Conservation (phyloP, 495 filamentous ascomycete genomes). For the Penicillium ucsense region DNA sequence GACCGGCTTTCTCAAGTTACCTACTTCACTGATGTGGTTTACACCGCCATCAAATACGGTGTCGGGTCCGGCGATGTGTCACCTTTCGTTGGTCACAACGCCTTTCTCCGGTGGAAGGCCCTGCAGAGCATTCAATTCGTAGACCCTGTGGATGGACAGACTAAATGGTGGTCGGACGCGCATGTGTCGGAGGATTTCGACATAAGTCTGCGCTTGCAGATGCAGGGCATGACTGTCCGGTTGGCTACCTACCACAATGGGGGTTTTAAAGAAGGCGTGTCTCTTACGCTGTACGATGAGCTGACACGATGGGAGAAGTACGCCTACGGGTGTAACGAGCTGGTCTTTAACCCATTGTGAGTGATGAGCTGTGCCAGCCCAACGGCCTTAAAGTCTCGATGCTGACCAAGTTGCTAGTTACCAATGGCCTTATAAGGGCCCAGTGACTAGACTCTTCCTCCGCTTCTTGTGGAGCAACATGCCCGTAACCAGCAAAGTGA, state of each 20-base stretch:
- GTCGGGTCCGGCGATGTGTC: conserved; percentile 31
- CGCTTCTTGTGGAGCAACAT: conserved; percentile 63
- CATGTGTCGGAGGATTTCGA: conserved; percentile 38
- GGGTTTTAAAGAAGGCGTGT: conserved; percentile 40
- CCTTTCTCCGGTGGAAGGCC: conserved; percentile 69
- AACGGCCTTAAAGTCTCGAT: neutral
- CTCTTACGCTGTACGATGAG: conserved; percentile 37
- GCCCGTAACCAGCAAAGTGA: conserved; percentile 68
- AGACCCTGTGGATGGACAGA: conserved; percentile 11
- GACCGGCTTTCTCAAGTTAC: conserved; percentile 15
- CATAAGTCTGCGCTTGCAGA: conserved; percentile 31
- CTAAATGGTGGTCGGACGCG: conserved; percentile 33
- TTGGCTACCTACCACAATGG: conserved; percentile 30
- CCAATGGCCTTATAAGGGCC: conserved; percentile 49
- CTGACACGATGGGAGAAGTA: conserved; percentile 39
- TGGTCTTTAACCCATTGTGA: conserved; percentile 48
- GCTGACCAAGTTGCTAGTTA: conserved; percentile 11
- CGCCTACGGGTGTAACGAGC: conserved; percentile 25
- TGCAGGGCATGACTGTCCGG: conserved; percentile 28
- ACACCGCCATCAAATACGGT: conserved; percentile 30
- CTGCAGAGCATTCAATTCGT: conserved; percentile 45
- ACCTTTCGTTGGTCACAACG: conserved; percentile 65
- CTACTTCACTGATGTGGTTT: conserved; percentile 36
- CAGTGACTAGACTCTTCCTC: conserved; percentile 68
- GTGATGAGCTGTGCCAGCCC: neutral